These are phyloP conservation scores for Carpinus viminea DNA, from an alignment of 306 rosid genomes.

Conservation along the genomic window DNA sequence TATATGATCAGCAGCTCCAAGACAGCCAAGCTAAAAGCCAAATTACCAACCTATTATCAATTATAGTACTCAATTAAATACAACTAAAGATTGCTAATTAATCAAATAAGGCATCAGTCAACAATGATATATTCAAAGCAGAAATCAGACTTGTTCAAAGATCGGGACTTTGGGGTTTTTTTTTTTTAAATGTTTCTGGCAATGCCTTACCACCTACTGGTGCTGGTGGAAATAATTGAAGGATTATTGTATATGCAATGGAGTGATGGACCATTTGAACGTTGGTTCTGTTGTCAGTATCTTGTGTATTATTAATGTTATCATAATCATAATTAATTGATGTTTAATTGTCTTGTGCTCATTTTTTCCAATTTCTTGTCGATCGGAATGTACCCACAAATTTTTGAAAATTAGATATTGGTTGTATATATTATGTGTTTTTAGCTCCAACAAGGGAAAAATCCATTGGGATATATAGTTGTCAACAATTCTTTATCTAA, in stretches of 20 bases:
- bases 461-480: neutral
- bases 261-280: neutral
- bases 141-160: too few species aligned
- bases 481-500: neutral
- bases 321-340: neutral
- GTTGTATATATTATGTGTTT: neutral
- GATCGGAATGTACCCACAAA: neutral
- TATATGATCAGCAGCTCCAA: too few species aligned
- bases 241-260: too few species aligned
- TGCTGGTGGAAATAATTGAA: too few species aligned
- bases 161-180: too few species aligned
- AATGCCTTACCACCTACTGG: too few species aligned
- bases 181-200: too few species aligned
- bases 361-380: neutral
- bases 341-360: neutral
- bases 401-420: neutral
- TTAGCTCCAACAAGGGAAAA: neutral
- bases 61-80: neutral
- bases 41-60: too few species aligned
- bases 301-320: neutral
- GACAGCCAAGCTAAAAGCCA: too few species aligned
- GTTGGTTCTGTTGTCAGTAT: neutral
- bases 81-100: too few species aligned
- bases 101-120: too few species aligned
- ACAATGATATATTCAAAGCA: too few species aligned